Evolutionary conservation across 2,329 filamentous ascomycete species (phyloP).

Genomic region (Blastomyces silverae): DNA sequence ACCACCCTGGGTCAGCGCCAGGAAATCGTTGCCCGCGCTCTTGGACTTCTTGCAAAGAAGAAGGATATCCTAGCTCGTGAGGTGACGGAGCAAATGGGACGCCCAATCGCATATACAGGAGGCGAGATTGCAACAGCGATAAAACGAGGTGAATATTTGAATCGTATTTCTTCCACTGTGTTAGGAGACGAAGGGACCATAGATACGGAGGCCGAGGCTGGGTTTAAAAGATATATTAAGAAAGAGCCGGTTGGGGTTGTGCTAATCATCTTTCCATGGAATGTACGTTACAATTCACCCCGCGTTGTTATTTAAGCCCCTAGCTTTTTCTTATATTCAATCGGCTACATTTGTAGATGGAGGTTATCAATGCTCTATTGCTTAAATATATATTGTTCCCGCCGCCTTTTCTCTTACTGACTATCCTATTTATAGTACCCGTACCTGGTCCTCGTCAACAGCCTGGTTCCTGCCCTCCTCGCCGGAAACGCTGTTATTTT

Average conservation of each 20-base stretch:
- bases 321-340: background rate
- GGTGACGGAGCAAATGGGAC: slow-evolving; percentile 89
- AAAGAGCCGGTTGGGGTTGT: slow-evolving; percentile 84
- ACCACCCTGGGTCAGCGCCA: slow-evolving; percentile 70
- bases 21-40: slow-evolving; percentile 70
- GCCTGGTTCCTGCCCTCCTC: slow-evolving; percentile 81
- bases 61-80: slow-evolving; percentile 77
- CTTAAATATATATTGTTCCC: background rate
- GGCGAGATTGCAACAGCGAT: slow-evolving; percentile 81
- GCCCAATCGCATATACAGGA: slow-evolving; percentile 78
- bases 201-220: slow-evolving; percentile 72
- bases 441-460: slow-evolving; percentile 89
- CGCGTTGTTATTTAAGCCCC: background rate
- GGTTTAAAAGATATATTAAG: slow-evolving; percentile 83
- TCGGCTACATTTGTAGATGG: background rate
- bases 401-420: slow-evolving; percentile 18
- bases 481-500: slow-evolving; percentile 86
- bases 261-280: slow-evolving; percentile 90
- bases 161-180: slow-evolving; percentile 72
- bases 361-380: background rate
- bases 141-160: slow-evolving; percentile 75
- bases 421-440: slow-evolving; percentile 61
- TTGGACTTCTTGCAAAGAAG: slow-evolving; percentile 61
- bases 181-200: slow-evolving; percentile 60
- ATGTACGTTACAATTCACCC: slow-evolving; percentile 56